phyloP scores from a whole-genome alignment of 257 asterid species.

The Solanum etuberosum region DNA sequence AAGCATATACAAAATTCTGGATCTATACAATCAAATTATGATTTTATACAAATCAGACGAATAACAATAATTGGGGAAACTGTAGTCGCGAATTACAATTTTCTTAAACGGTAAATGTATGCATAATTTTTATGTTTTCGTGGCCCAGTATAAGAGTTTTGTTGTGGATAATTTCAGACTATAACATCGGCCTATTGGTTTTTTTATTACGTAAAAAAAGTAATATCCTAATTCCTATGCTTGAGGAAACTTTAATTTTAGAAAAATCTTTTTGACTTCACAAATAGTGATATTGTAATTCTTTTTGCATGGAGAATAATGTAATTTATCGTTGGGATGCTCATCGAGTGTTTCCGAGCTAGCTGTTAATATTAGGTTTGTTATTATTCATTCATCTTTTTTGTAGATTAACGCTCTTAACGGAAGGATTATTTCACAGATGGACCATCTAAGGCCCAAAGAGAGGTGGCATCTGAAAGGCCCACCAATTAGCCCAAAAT shows the following conservation, averaged over 20 bases:
- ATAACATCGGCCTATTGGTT: background rate
- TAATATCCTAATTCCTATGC: background rate
- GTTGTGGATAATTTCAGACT: background rate
- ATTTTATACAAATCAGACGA: background rate
- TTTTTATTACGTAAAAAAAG: background rate
- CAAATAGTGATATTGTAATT: background rate
- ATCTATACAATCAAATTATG: too few species aligned
- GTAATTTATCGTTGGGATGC: background rate
- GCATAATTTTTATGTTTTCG: background rate
- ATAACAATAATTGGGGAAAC: background rate
- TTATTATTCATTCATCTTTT: background rate
- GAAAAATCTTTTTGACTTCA: background rate
- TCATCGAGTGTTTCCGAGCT: background rate
- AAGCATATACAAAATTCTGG: too few species aligned
- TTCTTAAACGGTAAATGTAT: background rate
- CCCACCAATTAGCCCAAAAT: background rate
- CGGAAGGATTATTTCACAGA: background rate
- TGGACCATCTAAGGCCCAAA: background rate
- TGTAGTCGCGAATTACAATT: background rate
- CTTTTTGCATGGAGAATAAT: background rate
- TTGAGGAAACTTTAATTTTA: too few species aligned
- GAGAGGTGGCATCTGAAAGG: background rate
- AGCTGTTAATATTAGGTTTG: background rate
- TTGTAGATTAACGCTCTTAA: background rate
- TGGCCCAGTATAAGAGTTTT: background rate